Evolutionary conservation across 2,329 filamentous ascomycete species (phyloP), one percentile per base, ranked within the genome.

Genomic region (Talaromyces sp.): DNA sequence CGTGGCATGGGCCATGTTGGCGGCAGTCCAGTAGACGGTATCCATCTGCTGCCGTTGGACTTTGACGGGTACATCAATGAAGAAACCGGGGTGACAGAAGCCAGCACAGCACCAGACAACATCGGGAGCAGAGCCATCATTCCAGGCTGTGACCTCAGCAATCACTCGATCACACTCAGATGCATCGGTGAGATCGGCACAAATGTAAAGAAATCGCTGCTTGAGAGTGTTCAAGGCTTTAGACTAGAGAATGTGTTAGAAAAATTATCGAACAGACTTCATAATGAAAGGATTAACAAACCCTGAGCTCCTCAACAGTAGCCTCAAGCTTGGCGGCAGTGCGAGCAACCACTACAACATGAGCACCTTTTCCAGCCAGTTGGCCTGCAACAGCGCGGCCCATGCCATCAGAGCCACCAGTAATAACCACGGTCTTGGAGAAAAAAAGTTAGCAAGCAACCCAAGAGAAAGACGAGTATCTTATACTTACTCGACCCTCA

Each of bases 81-180:
- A 96, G 56, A 96, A 86, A 32, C 84, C 81, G 0, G 92, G 92
- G 14, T 79, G 80, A 5, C 89, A 83, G 58, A 83, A 80, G 55
- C 93, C 93, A 3, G 93, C 93, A 46, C 91, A 83, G 69, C 90
- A 92, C 91, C 94, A 97, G 30, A 97, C 89, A 51, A 97, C 81
- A 69, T 97, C 93, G 0, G 90, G 90, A 24, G 86, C 72, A 20
- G 77, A 71, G 49, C 83, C 86, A 58, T 86, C 77, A 75, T 97
- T 97, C 91, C 91, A 96, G 19, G 78, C 73, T 2, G 83, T 88
- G 42, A 87, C 87, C 70, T 95, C 86, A 33, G 80, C 77, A 47
- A 97, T 75, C 35, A 96, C 79, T 36, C 84, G 78, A 3, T 78
- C 77, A 46, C 90, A 90, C 66, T 92, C 92, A 52, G 83, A 78